phyloP scores from a whole-genome alignment of 1,284 basidiomycete genomes.

The Cutaneotrichosporon sp. region DNA sequence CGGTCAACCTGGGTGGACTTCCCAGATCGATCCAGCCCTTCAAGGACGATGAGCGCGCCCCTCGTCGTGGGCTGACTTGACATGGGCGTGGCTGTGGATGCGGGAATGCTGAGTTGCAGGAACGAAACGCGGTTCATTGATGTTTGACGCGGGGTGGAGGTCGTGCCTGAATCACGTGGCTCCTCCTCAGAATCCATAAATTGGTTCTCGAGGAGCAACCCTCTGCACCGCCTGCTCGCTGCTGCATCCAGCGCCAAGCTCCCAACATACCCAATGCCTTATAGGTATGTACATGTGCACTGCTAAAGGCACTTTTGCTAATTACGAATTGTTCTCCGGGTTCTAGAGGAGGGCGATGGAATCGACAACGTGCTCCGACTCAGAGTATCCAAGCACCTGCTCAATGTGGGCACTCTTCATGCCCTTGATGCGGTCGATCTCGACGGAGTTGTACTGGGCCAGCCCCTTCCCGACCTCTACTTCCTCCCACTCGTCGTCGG shows the following conservation, averaged over 20 bases:
- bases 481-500: slow-evolving; percentile 63
- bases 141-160: slow-evolving; percentile 5
- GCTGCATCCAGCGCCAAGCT: too few relatives aligned
- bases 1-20: slow-evolving; percentile 77
- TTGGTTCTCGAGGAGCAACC: too few relatives aligned
- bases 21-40: slow-evolving; percentile 88
- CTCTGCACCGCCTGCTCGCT: too few relatives aligned
- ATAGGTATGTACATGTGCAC: too few relatives aligned
- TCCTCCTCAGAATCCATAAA: too few relatives aligned
- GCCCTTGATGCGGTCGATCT: slow-evolving; percentile 84
- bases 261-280: too few relatives aligned
- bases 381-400: slow-evolving; percentile 80
- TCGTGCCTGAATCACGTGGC: neutral
- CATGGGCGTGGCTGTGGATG: neutral
- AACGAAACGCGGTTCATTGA: too few relatives aligned
- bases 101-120: neutral
- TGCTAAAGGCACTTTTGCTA: too few relatives aligned
- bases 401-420: slow-evolving; percentile 79
- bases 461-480: slow-evolving; percentile 89
- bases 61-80: slow-evolving; percentile 13
- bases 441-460: slow-evolving; percentile 91
- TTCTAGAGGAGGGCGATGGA: slow-evolving; percentile 56
- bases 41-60: slow-evolving; percentile 83
- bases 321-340: too few relatives aligned
- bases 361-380: slow-evolving; percentile 94